These are phyloP conservation scores for Sphaerulina musiva DNA, from an alignment of 2,329 filamentous ascomycete species.

Conservation along the genomic window DNA sequence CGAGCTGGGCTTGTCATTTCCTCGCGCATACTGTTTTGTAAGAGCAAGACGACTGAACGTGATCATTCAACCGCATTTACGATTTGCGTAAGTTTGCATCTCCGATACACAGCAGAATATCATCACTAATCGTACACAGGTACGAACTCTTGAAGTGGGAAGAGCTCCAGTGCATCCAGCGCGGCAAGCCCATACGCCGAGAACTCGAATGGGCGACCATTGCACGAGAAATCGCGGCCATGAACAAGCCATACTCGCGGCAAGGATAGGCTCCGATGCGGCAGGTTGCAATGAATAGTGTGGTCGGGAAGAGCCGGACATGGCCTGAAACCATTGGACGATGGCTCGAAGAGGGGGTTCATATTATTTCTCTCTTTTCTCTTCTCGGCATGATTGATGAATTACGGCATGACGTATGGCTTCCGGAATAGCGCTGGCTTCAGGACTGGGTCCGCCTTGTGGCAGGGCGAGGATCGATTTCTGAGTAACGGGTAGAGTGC, in stretches of 20 bases:
- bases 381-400: neutral
- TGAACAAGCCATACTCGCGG: conserved; percentile 89
- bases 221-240: conserved; percentile 80
- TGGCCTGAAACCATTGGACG: neutral
- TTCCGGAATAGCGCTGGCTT: neutral
- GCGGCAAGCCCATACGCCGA: conserved; percentile 53
- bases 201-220: conserved; percentile 91
- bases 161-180: conserved; percentile 60
- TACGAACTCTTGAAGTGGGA: conserved; percentile 95
- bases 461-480: too few relatives aligned
- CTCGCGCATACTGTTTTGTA: conserved; percentile 92
- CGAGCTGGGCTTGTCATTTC: conserved; percentile 70
- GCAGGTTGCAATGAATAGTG: neutral
- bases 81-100: conserved; percentile 60
- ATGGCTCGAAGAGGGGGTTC: neutral
- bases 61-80: conserved; percentile 93
- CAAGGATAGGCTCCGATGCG: conserved; percentile 35
- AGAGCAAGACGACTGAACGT: conserved; percentile 88
- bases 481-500: neutral
- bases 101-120: neutral
- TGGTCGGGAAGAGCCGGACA: neutral
- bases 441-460: neutral
- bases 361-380: neutral
- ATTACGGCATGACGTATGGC: neutral
- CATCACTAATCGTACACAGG: conserved; percentile 30